Base-by-base conservation (phyloP, 2,329 filamentous ascomycete genomes). In the Neurospora sp. region DNA sequence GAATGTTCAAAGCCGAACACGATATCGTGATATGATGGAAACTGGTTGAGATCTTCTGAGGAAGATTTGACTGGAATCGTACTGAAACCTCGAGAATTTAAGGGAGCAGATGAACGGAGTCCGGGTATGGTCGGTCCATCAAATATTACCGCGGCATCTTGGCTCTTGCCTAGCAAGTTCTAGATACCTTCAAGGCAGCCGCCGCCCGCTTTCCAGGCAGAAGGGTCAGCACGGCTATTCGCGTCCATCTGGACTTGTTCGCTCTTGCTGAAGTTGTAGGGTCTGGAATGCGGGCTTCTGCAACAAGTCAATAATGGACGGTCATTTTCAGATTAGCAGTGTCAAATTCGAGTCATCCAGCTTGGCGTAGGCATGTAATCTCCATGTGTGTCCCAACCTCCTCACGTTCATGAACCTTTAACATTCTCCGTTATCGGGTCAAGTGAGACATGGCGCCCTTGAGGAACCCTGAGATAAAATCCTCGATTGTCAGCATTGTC, bases 251-350 rank as follows among this genome's bases (percentile, higher is more conserved):
- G 12, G 23, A 57, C 12, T 39, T 70, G 46, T 72, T 69, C 72
- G 68, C 68, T 74, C 71, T 72, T 71, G 73, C 75, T 73, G 74
- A 74, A 74, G 72, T 72, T 69, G 66, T 72, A 69, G 68, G 72
- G 69, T 69, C 62, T 73, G 73, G 72, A 75, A 75, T 76, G 74
- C 73, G 75, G 71, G 70, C 69, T 73, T 70, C 68, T 78, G 76
- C 76, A 75, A 68, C 76, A 75, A 68, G 70, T 70, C 68, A 69
- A 70, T 67, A 41, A 67, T 68, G 69, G 37, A 28, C 66, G 23
- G 38, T 57, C 19, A 28, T 28, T 57, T 33, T 28, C 19, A 57
- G 46, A 28, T 57, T 23, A 15, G 46, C 52, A 62, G 23, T 33
- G 28, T 17, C 23, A 62, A 62, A 28, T 52, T 52, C 43, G 19